Percentiles rank a stretch among this genome's conserved stretches.
Conservation (phyloP, 2,329 filamentous ascomycete genomes). For the Ophiostoma himal-ulmi region DNA sequence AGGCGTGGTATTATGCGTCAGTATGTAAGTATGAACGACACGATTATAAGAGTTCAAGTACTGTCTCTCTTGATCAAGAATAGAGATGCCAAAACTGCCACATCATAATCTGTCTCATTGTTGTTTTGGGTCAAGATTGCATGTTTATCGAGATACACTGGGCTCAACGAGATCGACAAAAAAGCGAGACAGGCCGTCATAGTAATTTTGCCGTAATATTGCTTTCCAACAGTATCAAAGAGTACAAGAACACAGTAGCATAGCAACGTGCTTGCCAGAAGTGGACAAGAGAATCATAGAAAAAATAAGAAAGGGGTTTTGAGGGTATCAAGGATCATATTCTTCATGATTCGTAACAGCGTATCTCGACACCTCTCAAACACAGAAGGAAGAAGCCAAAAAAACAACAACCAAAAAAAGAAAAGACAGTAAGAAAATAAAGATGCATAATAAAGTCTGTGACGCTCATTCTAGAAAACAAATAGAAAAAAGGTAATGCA, state of each 20-base stretch:
- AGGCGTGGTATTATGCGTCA: not conserved
- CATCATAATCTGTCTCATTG: too few species aligned
- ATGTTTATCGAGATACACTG: too few species aligned
- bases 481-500: not conserved
- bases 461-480: conserved; percentile 3
- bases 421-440: not conserved
- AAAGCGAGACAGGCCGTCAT: too few species aligned
- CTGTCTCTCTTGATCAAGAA: too few species aligned
- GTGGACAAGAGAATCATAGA: not conserved
- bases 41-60: too few species aligned
- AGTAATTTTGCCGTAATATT: too few species aligned
- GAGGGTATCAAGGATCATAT: conserved; percentile 3
- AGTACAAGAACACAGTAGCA: too few species aligned
- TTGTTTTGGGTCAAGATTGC: too few species aligned
- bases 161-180: too few species aligned
- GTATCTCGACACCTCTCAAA: conserved; percentile 2
- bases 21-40: too few species aligned
- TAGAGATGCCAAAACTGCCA: too few species aligned
- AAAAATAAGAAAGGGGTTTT: not conserved
- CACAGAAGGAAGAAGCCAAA: not conserved
- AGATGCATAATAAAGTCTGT: not conserved
- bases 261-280: not conserved
- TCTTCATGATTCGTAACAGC: not conserved
- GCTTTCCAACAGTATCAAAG: too few species aligned
- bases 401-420: not conserved